These are phyloP conservation scores for Cercospora sp. DNA, from an alignment of 2,329 filamentous ascomycete species.

Conservation along the genomic window DNA sequence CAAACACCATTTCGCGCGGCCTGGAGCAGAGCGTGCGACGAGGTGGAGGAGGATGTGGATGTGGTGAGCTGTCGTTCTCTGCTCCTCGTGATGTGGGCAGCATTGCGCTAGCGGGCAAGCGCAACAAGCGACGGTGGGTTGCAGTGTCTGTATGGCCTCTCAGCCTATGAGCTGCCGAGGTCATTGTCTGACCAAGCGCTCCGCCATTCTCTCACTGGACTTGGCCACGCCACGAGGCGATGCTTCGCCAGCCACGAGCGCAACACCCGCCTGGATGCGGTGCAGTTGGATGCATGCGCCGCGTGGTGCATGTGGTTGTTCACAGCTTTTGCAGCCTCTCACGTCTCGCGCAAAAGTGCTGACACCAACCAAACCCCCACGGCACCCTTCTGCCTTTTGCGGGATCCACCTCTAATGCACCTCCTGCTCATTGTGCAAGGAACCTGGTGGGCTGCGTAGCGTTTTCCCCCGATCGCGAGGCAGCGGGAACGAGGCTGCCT, in stretches of 20 bases:
- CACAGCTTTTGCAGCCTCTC: not conserved
- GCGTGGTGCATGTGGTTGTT: not conserved
- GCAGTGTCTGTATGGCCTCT: conserved; percentile 2
- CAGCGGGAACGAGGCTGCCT: not conserved
- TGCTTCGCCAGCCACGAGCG: not conserved
- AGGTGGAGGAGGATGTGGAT: not conserved
- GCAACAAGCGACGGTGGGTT: conserved; percentile 11
- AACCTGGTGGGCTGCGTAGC: not conserved
- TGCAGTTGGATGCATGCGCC: not conserved
- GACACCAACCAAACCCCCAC: not conserved
- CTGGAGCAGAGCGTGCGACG: not conserved
- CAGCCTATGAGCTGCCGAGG: conserved; percentile 14
- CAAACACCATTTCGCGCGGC: not conserved
- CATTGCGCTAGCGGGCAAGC: not conserved
- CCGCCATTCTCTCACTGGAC: not conserved
- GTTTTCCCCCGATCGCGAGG: not conserved
- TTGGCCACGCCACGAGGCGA: not conserved
- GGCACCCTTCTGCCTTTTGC: not conserved
- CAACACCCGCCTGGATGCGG: not conserved
- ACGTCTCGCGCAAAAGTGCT: not conserved
- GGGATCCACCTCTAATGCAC: not conserved
- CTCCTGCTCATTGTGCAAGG: not conserved
- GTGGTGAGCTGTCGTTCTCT: not conserved
- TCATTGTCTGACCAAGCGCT: conserved; percentile 10
- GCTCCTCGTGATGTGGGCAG: conserved; percentile 5